Base-by-base conservation (phyloP, 352 stramenopile species). In the Pythium coloratum region DNA sequence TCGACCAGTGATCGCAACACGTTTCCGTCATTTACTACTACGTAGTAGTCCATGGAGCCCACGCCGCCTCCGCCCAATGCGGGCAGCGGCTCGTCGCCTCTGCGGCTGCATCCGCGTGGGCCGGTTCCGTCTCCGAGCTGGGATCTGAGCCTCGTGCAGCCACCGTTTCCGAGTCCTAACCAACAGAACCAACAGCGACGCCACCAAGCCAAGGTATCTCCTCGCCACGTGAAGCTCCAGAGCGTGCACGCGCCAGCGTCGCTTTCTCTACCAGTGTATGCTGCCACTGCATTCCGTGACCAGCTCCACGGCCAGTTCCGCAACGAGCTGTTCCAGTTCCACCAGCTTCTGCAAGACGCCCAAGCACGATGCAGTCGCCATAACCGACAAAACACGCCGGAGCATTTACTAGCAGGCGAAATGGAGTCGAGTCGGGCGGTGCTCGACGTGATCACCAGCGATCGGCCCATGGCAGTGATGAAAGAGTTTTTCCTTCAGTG, bases 291-390 rank as follows among this genome's bases (percentile, higher is more conserved):
- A 18, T 57, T 86, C 6, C 71, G 71, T 34, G 75, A 81, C 32
- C 72, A 82, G 34, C 55, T 82, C 47, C 63, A 75, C 42, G 62
- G 58, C 28, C 80, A 76, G 49, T 86, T 88, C 44, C 78, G 72
- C 6, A 76, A 90, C 53, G 81, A 91, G 44, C 73, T 92, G 2
- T 85, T 92, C 58, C 76, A 81, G 38, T 88, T 92, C 59, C 82
- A 91, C 54, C 84, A 92, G 65, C 57, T 88, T 10, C 64, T 92
- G 12, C 72, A 74, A 0, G 82, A 92, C 54, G 69, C 71, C 2
- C 70, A 80, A 1, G 60, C 73, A 3, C 42, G 44, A 4, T 60
- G 54, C 55, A 26, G 62, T 50, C 28, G 28, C 3, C 30, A 60
- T 12, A 18, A 67, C 0, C 61, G 74, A 3, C 26, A 68, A 5